Conservation (phyloP, 495 filamentous ascomycete species). For the Parmelia sp. region DNA sequence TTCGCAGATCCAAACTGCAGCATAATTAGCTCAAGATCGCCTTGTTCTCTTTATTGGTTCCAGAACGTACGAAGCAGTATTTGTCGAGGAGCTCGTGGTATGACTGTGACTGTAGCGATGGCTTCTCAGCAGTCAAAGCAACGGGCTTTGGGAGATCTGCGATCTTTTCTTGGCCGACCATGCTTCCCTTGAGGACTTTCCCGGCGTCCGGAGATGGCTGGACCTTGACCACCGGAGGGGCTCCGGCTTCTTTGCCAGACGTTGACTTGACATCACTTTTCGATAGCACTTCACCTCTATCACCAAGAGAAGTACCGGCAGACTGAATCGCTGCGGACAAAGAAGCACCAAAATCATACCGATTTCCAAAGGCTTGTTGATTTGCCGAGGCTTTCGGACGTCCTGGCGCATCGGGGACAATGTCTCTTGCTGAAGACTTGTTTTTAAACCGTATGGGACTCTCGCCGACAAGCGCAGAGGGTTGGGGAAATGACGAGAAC, state of each 20-base stretch:
- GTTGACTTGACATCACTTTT: conserved; percentile 34
- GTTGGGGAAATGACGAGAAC: conserved; percentile 50
- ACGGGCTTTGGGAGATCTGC: conserved; percentile 37
- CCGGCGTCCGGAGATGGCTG: conserved; percentile 6
- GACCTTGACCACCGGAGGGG: not conserved
- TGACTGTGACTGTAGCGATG: conserved; percentile 68
- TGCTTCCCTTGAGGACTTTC: not conserved
- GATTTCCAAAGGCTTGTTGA: conserved; percentile 77
- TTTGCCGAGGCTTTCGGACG: conserved; percentile 54
- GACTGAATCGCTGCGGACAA: conserved; percentile 70
- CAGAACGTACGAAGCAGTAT: conserved; percentile 93
- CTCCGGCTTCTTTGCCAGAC: conserved; percentile 25
- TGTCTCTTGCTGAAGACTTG: conserved; percentile 23
- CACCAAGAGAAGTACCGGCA: conserved; percentile 15
- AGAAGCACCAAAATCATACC: conserved; percentile 91
- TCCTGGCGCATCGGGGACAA: conserved; percentile 41
- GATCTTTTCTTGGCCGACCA: not conserved
- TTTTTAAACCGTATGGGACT: conserved; percentile 45
- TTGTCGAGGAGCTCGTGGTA: conserved; percentile 94
- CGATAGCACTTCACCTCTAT: conserved; percentile 20
- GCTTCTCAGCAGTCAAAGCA: conserved; percentile 52
- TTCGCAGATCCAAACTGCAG: conserved; percentile 47
- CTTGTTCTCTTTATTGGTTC: conserved; percentile 21
- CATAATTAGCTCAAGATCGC: conserved; percentile 27
- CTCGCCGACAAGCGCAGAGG: conserved; percentile 35